Base-by-base conservation (phyloP, 192 early-diverging fungal genomes). In the Coemansia sp. region DNA sequence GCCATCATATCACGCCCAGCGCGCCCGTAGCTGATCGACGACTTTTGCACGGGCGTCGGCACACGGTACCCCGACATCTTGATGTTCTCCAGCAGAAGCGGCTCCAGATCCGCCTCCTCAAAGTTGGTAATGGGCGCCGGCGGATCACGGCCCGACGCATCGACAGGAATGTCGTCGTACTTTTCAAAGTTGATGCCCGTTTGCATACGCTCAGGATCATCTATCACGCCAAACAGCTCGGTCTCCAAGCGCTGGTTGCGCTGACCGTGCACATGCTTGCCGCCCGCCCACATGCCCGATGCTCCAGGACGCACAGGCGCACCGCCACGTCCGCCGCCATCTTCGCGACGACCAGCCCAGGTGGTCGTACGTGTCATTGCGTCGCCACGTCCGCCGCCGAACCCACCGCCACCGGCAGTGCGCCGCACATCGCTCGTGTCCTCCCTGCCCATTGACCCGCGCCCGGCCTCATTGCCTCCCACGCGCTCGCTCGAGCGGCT, bases 101-200 rank as follows among this genome's bases (percentile, higher is more conserved):
- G 84, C 84, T 97, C 95, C 68, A 99, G 76, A 18, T 73, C 70
- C n/a, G 91, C 89, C 56, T 87, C 86, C 29, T 86, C 84, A 64
- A 93, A 93, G 65, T 65, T 71, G 49, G 74, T 76, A 34, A 93
- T 87, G 10, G 87, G 83, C 68, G 88, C 84, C 18, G 91, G 91
- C 35, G 86, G 83, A 43, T 89, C 78, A 44, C 86, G 82, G 30
- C 92, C 92, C 10, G 89, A 88, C 22, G 92, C 93, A 69, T 98
- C 94, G 53, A 96, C 96, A 13, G 97, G 97, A 43, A 98, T 98
- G 81, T 98, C 94, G 67, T 98, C 95, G 83, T 98, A 98, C 81
- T 95, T 96, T 67, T 95, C 94, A 89, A 98, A 98, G 88, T 98
- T 98, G 78, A 98, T 98, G 62, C 97, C 97, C 60, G 93, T 93